Conservation (phyloP, 2,329 filamentous ascomycete species). For the Lasiodiplodia gonubiensis region DNA sequence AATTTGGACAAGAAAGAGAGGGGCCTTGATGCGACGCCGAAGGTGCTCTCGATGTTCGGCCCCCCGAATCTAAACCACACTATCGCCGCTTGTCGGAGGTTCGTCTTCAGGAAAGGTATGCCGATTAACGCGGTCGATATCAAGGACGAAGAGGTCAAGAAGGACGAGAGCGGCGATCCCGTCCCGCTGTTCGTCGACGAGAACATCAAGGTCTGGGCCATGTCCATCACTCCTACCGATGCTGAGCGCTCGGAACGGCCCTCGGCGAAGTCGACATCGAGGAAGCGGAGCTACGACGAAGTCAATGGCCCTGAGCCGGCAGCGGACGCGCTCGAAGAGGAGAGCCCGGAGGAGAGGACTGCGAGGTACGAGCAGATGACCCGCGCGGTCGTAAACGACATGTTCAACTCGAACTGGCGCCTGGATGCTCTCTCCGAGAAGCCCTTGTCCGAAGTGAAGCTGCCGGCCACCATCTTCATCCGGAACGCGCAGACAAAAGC, state of each 20-base stretch:
- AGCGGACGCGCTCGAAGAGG: constrained; percentile 33
- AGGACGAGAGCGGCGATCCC: constrained; percentile 54
- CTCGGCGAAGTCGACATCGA: constrained; percentile 24
- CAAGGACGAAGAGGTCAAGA: constrained; percentile 35
- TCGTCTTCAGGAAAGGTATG: constrained; percentile 84
- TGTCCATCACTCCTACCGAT: constrained; percentile 62
- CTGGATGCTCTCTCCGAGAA: constrained; percentile 72
- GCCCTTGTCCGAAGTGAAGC: constrained; percentile 67
- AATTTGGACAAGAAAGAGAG: constrained; percentile 48
- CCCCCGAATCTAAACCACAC: constrained; percentile 79
- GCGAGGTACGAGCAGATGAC: constrained; percentile 57
- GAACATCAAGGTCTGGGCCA: constrained; percentile 82
- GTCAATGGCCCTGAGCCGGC: constrained; percentile 41
- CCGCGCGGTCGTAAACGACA: constrained; percentile 70
- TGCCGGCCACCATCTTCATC: constrained; percentile 74
- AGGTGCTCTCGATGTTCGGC: constrained; percentile 68
- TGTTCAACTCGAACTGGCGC: constrained; percentile 80
- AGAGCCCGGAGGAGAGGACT: constrained; percentile 41
- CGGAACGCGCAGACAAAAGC: constrained; percentile 66
- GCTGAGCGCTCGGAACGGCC: constrained; percentile 28
- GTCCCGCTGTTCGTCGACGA: constrained; percentile 62
- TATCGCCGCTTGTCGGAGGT: constrained; percentile 80
- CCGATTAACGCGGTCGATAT: constrained; percentile 76
- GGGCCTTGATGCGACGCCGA: constrained; percentile 31
- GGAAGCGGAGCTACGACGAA: constrained; percentile 36